Evolutionary conservation across 176 grass and related monocot species (phyloP).

Genomic region (Paspalum notatum): DNA sequence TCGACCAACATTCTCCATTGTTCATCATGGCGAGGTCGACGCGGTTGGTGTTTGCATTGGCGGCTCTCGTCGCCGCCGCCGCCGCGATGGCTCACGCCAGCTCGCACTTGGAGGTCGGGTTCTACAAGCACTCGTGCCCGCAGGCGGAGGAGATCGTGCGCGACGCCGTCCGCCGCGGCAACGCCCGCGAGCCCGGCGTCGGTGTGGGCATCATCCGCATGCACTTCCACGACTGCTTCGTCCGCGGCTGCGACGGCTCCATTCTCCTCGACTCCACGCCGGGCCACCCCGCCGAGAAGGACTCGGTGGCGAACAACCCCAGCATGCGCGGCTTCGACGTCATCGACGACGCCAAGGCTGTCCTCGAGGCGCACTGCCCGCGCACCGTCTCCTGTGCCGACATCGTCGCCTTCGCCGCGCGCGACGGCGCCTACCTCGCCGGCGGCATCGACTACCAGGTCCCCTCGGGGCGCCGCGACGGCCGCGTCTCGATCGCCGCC

Average conservation of each 20-base stretch:
- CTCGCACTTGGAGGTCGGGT: constrained; percentile 47
- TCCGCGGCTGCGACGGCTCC: constrained; percentile 58
- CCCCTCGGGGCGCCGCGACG: constrained; percentile 56
- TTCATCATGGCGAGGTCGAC: not conserved
- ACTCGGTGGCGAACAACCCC: constrained; percentile 37
- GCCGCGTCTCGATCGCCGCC: constrained; percentile 33
- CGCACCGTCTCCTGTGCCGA: constrained; percentile 66
- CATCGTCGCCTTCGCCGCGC: constrained; percentile 52
- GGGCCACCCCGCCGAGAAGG: constrained; percentile 39
- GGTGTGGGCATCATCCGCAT: constrained; percentile 66
- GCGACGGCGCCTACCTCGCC: constrained; percentile 40
- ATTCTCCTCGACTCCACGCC: constrained; percentile 53
- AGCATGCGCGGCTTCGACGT: constrained; percentile 60
- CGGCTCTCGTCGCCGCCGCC: not conserved
- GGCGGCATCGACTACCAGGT: constrained; percentile 42
- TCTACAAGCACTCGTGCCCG: constrained; percentile 62
- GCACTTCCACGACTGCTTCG: constrained; percentile 86
- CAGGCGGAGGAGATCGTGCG: constrained; percentile 63
- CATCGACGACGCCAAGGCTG: constrained; percentile 55
- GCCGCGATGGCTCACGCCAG: not conserved
- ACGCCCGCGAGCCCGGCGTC: constrained; percentile 44
- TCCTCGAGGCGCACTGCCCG: constrained; percentile 44
- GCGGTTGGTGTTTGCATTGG: not conserved
- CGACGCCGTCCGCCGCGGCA: constrained; percentile 41
- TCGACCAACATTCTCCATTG: not conserved